A percentile compares a stretch with the other conserved stretches of the same genome.
phyloP scores from a whole-genome alignment of 495 filamentous ascomycete genomes.

The Xylaria curta region DNA sequence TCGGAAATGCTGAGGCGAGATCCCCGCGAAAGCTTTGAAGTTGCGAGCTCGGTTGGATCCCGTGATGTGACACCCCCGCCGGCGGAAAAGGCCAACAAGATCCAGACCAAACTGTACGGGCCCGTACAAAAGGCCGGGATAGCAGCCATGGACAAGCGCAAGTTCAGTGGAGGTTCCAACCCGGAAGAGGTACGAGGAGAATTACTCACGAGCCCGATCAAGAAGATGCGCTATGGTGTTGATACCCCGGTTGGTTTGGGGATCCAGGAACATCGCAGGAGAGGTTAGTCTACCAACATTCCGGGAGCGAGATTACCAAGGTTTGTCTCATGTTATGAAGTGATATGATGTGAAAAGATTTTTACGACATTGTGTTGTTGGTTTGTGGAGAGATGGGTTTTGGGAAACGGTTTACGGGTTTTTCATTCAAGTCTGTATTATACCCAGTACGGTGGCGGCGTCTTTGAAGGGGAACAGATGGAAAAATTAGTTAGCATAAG shows the following conservation, averaged over 20 bases:
- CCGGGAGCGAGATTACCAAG: not conserved
- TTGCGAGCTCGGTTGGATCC: slow-evolving; percentile 51
- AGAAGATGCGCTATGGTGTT: slow-evolving; percentile 63
- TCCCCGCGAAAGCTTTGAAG: slow-evolving; percentile 57
- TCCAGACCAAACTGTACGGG: slow-evolving; percentile 74
- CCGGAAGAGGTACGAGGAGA: slow-evolving; percentile 43
- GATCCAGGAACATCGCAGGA: slow-evolving; percentile 54
- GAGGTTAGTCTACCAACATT: slow-evolving; percentile 9
- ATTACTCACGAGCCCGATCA: slow-evolving; percentile 52
- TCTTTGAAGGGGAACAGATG: not conserved
- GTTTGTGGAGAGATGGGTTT: not conserved
- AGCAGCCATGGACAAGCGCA: slow-evolving; percentile 60
- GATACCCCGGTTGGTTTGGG: slow-evolving; percentile 66
- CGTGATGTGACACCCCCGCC: slow-evolving; percentile 51
- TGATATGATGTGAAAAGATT: slow-evolving; percentile 24
- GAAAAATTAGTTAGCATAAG: not conserved
- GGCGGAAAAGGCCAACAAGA: slow-evolving; percentile 50
- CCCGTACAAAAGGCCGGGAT: slow-evolving; percentile 65
- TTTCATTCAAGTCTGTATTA: slow-evolving; percentile 19
- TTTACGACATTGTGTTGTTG: slow-evolving; percentile 22
- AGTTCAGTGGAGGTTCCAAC: slow-evolving; percentile 55
- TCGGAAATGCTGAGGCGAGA: slow-evolving; percentile 63
- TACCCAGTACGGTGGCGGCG: slow-evolving; percentile 11
- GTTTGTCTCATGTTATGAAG: slow-evolving; percentile 17
- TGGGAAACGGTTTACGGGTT: not conserved